Evolutionary conservation across 495 filamentous ascomycete genomes (phyloP).

Genomic region (Aspergillus affinis): DNA sequence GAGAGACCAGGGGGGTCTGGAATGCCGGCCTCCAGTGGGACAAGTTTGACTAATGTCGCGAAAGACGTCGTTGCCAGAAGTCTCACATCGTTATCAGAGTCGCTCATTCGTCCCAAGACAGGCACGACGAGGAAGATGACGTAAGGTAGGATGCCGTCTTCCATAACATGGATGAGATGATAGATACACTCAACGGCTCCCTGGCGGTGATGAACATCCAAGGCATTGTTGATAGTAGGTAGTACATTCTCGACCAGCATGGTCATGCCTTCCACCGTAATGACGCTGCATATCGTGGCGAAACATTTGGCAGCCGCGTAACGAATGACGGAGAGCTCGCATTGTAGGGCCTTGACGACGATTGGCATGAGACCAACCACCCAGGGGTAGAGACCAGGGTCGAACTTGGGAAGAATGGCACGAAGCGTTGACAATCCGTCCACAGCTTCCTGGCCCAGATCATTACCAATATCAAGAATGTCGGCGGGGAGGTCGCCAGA

Average conservation of each 20-base stretch:
- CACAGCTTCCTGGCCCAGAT: slow-evolving; percentile 85
- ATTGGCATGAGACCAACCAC: slow-evolving; percentile 82
- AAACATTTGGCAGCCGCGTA: slow-evolving; percentile 98
- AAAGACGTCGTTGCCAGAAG: slow-evolving; percentile 96
- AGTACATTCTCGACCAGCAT: slow-evolving; percentile 91
- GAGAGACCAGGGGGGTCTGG: slow-evolving; percentile 94
- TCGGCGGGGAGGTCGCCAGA: slow-evolving; percentile 66
- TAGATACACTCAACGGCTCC: slow-evolving; percentile 94
- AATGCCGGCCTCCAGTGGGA: slow-evolving; percentile 96
- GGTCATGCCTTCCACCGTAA: slow-evolving; percentile 92
- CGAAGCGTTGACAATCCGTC: slow-evolving; percentile 91
- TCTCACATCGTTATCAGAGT: slow-evolving; percentile 92
- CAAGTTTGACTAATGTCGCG: slow-evolving; percentile 95
- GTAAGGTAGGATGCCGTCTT: slow-evolving; percentile 91
- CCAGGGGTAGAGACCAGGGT: slow-evolving; percentile 70
- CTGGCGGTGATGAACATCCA: slow-evolving; percentile 84
- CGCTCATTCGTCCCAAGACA: slow-evolving; percentile 97
- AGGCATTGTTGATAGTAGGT: slow-evolving; percentile 82
- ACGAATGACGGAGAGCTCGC: slow-evolving; percentile 82
- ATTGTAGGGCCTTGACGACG: slow-evolving; percentile 81
- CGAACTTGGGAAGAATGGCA: slow-evolving; percentile 81
- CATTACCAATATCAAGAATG: slow-evolving; percentile 64
- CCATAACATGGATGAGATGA: slow-evolving; percentile 96
- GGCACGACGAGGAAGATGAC: slow-evolving; percentile 99
- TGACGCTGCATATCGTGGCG: slow-evolving; percentile 94